Conservation (phyloP, 331 rosid species). For the Phaseolus coccineus region DNA sequence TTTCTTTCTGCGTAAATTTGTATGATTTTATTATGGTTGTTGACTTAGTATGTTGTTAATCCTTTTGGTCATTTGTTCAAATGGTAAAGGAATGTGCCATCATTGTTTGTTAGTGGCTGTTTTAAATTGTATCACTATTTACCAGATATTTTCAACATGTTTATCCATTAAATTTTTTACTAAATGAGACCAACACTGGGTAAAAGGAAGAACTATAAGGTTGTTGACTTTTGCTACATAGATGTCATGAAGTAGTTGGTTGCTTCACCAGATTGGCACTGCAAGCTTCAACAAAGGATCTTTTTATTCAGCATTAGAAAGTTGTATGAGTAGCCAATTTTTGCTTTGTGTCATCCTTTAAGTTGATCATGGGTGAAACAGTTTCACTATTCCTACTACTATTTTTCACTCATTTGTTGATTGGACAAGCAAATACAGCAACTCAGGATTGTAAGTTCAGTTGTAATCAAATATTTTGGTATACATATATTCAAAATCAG, state of each 20-base stretch:
- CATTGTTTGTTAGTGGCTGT: constrained; percentile 25
- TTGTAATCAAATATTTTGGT: neutral
- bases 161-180: neutral
- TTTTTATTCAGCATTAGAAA: constrained; percentile 20
- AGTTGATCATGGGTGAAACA: constrained; percentile 46
- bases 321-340: constrained; percentile 23
- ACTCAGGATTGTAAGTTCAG: constrained; percentile 46
- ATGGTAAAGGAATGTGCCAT: constrained; percentile 36
- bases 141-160: constrained; percentile 12
- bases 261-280: constrained; percentile 4
- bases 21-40: neutral
- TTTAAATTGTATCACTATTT: constrained; percentile 30
- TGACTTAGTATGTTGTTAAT: constrained; percentile 41
- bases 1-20: constrained; percentile 23
- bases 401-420: constrained; percentile 39
- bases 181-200: constrained; percentile 7
- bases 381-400: constrained; percentile 38
- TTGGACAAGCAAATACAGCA: constrained; percentile 40
- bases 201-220: neutral
- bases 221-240: constrained; percentile 33
- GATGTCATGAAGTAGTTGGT: neutral
- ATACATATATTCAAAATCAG: neutral
- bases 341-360: constrained; percentile 20
- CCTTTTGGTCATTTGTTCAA: constrained; percentile 25
- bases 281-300: constrained; percentile 24